phyloP scores from a whole-genome alignment of 176 grass and related monocot genomes.

The Musa schizocarpa region DNA sequence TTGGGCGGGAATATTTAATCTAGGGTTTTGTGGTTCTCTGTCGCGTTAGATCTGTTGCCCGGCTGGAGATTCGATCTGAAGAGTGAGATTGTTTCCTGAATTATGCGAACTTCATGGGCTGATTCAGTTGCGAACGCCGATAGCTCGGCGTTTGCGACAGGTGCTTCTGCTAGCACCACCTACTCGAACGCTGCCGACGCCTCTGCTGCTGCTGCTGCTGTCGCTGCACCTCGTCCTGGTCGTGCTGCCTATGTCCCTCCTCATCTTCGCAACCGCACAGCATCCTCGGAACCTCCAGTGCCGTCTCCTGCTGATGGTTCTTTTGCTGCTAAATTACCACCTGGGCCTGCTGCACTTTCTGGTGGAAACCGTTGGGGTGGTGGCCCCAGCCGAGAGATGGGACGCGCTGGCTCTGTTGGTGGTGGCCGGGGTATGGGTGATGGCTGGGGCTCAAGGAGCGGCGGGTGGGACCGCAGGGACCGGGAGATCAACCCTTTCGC shows the following conservation, averaged over 20 bases:
- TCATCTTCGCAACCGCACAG: constrained; percentile 52
- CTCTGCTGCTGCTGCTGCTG: constrained; percentile 25
- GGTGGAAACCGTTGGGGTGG: constrained; percentile 30
- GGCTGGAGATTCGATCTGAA: constrained; percentile 19
- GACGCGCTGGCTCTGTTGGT: neutral
- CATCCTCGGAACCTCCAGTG: constrained; percentile 12
- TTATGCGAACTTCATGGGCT: constrained; percentile 99
- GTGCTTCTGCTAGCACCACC: neutral
- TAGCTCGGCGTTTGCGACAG: constrained; percentile 68
- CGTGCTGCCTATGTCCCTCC: constrained; percentile 69
- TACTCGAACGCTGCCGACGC: constrained; percentile 1
- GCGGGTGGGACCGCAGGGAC: constrained; percentile 55
- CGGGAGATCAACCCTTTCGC: constrained; percentile 80
- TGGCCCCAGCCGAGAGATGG: constrained; percentile 2
- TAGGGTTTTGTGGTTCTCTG: neutral
- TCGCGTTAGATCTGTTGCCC: constrained; percentile 10
- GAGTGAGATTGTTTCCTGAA: constrained; percentile 31
- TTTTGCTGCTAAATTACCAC: constrained; percentile 18
- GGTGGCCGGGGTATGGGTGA: constrained; percentile 18
- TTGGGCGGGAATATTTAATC: neutral
- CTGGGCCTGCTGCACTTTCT: constrained; percentile 24
- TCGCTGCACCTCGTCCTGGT: constrained; percentile 26
- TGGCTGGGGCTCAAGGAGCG: constrained; percentile 50
- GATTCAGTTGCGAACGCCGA: constrained; percentile 98
- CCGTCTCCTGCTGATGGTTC: constrained; percentile 5